Conservation (phyloP, 495 filamentous ascomycete species). For the Penicillium lagena region DNA sequence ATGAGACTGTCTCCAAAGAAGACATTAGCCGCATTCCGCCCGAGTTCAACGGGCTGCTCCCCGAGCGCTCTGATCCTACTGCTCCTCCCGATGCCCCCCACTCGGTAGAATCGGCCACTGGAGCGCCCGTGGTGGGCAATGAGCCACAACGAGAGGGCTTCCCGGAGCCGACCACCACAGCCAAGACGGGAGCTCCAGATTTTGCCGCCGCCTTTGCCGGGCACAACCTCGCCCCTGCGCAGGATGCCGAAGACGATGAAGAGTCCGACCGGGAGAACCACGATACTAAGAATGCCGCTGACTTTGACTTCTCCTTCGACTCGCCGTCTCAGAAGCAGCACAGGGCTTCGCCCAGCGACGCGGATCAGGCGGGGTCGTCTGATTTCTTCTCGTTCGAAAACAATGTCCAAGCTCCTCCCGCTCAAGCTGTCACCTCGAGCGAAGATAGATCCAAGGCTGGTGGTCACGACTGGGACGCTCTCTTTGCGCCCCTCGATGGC, state of each 20-base stretch:
- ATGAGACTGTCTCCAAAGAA: slow-evolving; percentile 30
- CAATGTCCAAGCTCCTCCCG: slow-evolving; percentile 40
- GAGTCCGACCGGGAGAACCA: slow-evolving; percentile 43
- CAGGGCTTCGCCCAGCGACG: slow-evolving; percentile 12
- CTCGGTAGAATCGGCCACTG: slow-evolving; percentile 32
- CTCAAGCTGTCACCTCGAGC: slow-evolving; percentile 16
- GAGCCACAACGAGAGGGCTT: slow-evolving; percentile 19
- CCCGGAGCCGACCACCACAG: no score
- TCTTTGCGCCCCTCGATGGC: slow-evolving; percentile 75
- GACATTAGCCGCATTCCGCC: slow-evolving; percentile 42
- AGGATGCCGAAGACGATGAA: slow-evolving; percentile 86
- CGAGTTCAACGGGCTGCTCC: slow-evolving; percentile 59
- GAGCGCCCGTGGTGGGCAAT: slow-evolving; percentile 35
- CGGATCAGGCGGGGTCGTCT: slow-evolving; percentile 15
- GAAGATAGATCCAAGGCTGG: slow-evolving; percentile 23
- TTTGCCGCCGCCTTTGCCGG: slow-evolving; percentile 91
- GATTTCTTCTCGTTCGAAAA: slow-evolving; percentile 44
- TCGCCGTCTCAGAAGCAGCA: slow-evolving; percentile 32
- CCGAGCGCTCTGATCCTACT: slow-evolving; percentile 58
- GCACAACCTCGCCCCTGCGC: slow-evolving; percentile 47
- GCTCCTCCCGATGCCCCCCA: slow-evolving; percentile 41
- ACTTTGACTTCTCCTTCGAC: slow-evolving; percentile 68
- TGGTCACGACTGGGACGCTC: slow-evolving; percentile 86
- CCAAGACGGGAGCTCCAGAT: slow-evolving; percentile 45
- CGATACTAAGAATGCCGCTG: slow-evolving; percentile 40